phyloP scores from a whole-genome alignment of 129 eudicot genomes.

The Flaveria brownii region DNA sequence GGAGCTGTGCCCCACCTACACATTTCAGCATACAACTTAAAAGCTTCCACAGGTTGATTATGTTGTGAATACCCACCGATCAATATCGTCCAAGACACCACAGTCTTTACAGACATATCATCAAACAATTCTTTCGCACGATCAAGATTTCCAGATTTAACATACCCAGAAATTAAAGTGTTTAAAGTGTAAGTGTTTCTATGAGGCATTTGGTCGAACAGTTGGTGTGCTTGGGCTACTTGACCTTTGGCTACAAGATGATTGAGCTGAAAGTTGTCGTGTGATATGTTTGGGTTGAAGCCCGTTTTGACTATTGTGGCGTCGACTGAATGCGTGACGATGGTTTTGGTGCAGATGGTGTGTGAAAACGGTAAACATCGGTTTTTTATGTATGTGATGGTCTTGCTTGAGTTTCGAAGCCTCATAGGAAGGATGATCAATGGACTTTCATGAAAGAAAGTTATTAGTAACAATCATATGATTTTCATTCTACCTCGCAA shows the following conservation, averaged over 20 bases:
- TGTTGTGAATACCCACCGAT: slow-evolving; percentile 70
- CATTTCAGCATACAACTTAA: slow-evolving; percentile 65
- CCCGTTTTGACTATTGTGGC: slow-evolving; percentile 71
- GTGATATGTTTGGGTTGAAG: slow-evolving; percentile 56
- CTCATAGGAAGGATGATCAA: slow-evolving; percentile 28
- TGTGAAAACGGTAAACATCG: not conserved
- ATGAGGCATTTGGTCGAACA: slow-evolving; percentile 73
- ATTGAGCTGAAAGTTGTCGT: slow-evolving; percentile 53
- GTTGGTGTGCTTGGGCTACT: slow-evolving; percentile 50
- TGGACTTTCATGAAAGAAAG: no score
- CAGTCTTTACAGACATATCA: slow-evolving; percentile 40
- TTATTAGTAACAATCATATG: no score
- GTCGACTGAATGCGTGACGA: slow-evolving; percentile 38
- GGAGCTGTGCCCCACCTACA: slow-evolving; percentile 55
- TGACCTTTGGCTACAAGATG: slow-evolving; percentile 36
- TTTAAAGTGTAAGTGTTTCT: slow-evolving; percentile 53
- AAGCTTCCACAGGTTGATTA: slow-evolving; percentile 49
- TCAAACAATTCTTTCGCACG: slow-evolving; percentile 65
- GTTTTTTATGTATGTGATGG: slow-evolving; percentile 13
- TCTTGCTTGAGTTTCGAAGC: slow-evolving; percentile 6
- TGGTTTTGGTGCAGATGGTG: slow-evolving; percentile 19
- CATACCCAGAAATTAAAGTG: slow-evolving; percentile 59
- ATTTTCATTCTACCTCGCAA: no score
- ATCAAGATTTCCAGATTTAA: slow-evolving; percentile 53
- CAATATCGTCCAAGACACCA: slow-evolving; percentile 81